phyloP scores from a whole-genome alignment of 768 basidiomycete species.

The Atractiella rhizophila region DNA sequence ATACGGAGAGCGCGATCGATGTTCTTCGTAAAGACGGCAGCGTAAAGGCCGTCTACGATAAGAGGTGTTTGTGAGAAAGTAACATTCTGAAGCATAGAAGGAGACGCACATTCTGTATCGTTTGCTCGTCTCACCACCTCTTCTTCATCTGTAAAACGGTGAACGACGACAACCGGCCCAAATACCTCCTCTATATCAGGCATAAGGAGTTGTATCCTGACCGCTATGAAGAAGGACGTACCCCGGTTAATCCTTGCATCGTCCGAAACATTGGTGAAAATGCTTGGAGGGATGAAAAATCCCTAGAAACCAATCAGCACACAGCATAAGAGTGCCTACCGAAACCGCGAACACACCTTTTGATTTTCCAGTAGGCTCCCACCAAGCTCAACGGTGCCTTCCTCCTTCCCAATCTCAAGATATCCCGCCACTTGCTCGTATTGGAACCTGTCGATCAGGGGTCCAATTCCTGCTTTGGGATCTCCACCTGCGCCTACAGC shows the following conservation, averaged over 20 bases:
- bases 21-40: conserved; percentile 6
- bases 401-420: conserved; percentile 4
- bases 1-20: conserved; percentile 2
- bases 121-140: conserved; percentile 33
- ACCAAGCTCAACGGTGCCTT: conserved; percentile 1
- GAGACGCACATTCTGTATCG: conserved; percentile 29
- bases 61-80: neutral
- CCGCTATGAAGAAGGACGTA: too few relatives aligned
- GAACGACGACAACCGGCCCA: conserved; percentile 34
- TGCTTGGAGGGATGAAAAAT: conserved; percentile 41
- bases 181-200: conserved; percentile 8
- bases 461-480: conserved; percentile 5
- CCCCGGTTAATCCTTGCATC: conserved; percentile 46
- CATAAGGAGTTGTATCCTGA: too few relatives aligned
- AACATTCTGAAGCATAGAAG: neutral
- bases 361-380: neutral
- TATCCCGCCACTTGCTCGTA: neutral
- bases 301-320: neutral
- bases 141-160: conserved; percentile 38
- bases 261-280: conserved; percentile 39
- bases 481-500: too few relatives aligned
- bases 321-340: too few relatives aligned
- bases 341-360: too few relatives aligned
- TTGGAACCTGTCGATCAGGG: conserved; percentile 3
- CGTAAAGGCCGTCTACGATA: neutral